Conservation (phyloP, 2,329 filamentous ascomycete genomes). For the Sarocladiaceae sp. region DNA sequence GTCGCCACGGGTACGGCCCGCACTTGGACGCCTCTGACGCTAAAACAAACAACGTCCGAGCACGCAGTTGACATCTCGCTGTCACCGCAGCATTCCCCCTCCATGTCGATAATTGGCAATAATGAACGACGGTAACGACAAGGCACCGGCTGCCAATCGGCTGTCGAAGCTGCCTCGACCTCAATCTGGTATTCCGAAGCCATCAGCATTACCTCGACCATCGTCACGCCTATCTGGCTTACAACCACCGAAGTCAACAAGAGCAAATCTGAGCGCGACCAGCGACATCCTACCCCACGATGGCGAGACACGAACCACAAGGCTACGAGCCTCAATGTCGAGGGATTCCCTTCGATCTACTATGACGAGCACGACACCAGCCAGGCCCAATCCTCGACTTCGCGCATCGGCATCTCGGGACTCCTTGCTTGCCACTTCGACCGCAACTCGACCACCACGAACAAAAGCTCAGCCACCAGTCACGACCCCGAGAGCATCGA, state of each 20-base stretch:
- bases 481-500: slow-evolving; percentile 15
- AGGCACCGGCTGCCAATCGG: slow-evolving; percentile 19
- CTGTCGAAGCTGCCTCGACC: slow-evolving; percentile 32
- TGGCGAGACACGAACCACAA: slow-evolving; percentile 33
- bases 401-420: slow-evolving; percentile 17
- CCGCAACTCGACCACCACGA: slow-evolving; percentile 11
- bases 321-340: slow-evolving; percentile 36
- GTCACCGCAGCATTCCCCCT: neutral
- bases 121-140: neutral
- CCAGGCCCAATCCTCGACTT: slow-evolving; percentile 13
- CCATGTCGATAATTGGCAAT: neutral
- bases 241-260: slow-evolving; percentile 12
- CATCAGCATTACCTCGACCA: slow-evolving; percentile 20
- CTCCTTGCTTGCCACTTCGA: slow-evolving; percentile 15
- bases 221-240: slow-evolving; percentile 15
- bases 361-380: slow-evolving; percentile 17
- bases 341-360: slow-evolving; percentile 31
- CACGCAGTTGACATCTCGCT: neutral
- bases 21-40: neutral
- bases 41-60: slow-evolving; percentile 9
- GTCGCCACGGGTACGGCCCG: slow-evolving; percentile 10
- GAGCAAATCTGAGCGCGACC: slow-evolving; percentile 15
- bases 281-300: slow-evolving; percentile 15
- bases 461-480: slow-evolving; percentile 14
- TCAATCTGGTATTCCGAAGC: slow-evolving; percentile 27